phyloP scores from a whole-genome alignment of 352 stramenopile genomes.

The Stephanocyclus meneghinianus region DNA sequence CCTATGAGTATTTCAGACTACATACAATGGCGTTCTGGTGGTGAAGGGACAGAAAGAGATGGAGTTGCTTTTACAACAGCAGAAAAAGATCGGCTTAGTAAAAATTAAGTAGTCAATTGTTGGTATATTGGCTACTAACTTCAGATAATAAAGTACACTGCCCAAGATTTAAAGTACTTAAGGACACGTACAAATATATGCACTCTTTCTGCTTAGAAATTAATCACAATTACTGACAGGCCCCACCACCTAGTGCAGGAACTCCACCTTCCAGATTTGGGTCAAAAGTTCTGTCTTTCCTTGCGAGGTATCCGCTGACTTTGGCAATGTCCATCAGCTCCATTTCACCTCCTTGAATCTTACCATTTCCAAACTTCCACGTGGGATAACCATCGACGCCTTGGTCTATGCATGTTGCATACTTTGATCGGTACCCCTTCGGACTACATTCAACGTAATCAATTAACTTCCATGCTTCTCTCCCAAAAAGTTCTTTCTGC shows the following conservation, averaged over 20 bases:
- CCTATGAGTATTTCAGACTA: slow-evolving; percentile 60
- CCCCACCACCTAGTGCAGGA: slow-evolving; percentile 27
- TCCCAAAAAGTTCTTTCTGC: slow-evolving; percentile 72
- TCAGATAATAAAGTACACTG: too few relatives aligned
- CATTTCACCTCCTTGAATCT: slow-evolving; percentile 60
- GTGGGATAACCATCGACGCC: slow-evolving; percentile 72
- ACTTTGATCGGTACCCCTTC: slow-evolving; percentile 64
- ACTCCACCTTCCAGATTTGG: slow-evolving; percentile 31
- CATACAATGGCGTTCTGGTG: slow-evolving; percentile 61
- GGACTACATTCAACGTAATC: slow-evolving; percentile 73
- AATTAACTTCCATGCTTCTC: slow-evolving; percentile 67
- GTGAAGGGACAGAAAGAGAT: slow-evolving; percentile 33
- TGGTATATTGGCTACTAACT: not conserved
- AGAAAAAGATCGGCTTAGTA: slow-evolving; percentile 37
- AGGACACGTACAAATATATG: too few relatives aligned
- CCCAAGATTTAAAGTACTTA: not conserved
- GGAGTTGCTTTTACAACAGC: slow-evolving; percentile 56
- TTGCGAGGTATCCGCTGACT: slow-evolving; percentile 29
- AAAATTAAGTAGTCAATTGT: not conserved
- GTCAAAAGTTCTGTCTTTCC: slow-evolving; percentile 26
- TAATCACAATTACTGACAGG: slow-evolving; percentile 20
- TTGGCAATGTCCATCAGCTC: slow-evolving; percentile 40
- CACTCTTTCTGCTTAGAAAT: too few relatives aligned
- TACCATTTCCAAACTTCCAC: slow-evolving; percentile 61
- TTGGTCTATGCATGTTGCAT: slow-evolving; percentile 39